Evolutionary conservation across 257 asterid species (phyloP).

Genomic region (Nicotiana tomentosiformis): DNA sequence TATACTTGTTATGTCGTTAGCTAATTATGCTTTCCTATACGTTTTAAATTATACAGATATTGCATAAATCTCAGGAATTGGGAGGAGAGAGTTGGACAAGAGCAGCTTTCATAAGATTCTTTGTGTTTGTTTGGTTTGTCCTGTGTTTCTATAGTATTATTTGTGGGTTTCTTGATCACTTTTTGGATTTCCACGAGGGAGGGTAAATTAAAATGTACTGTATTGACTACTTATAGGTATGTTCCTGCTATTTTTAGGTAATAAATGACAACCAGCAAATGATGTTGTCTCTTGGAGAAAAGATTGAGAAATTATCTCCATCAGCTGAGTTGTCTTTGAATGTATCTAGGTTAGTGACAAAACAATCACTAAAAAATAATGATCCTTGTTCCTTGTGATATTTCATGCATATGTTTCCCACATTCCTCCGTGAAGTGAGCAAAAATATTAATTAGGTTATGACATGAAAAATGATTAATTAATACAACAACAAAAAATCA

Average conservation of each 20-base stretch:
- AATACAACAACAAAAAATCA: too few relatives aligned
- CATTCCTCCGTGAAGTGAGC: not conserved
- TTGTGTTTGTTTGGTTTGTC: not conserved
- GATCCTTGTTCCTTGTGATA: not conserved
- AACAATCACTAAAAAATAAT: not conserved
- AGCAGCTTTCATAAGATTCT: not conserved
- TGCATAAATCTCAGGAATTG: not conserved
- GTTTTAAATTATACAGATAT: not conserved
- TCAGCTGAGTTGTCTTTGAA: not conserved
- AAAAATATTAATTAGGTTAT: not conserved
- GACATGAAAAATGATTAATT: not conserved
- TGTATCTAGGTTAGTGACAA: not conserved
- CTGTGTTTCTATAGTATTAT: not conserved
- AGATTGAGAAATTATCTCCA: not conserved
- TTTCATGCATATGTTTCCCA: not conserved
- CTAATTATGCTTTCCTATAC: not conserved
- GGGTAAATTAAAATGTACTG: not conserved
- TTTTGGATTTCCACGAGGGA: not conserved
- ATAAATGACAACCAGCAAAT: not conserved
- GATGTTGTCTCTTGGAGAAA: not conserved
- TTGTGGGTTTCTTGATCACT: not conserved
- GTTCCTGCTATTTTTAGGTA: not conserved
- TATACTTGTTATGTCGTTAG: not conserved
- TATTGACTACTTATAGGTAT: not conserved
- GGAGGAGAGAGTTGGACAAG: not conserved